These are phyloP conservation scores for Backusella australiensis DNA, from an alignment of 192 early-diverging fungal species.

Conservation along the genomic window DNA sequence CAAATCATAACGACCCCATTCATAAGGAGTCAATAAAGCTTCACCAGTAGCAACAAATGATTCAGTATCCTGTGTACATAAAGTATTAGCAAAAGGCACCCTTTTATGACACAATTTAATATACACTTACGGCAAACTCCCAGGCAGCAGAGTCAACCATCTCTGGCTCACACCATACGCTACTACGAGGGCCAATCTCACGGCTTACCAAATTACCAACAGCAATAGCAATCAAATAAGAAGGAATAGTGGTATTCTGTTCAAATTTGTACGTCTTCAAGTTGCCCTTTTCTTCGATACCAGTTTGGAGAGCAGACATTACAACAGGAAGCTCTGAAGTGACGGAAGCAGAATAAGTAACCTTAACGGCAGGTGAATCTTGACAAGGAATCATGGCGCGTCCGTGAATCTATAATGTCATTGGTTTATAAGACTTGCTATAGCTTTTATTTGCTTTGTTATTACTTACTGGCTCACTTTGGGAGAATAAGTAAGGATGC, in stretches of 20 bases:
- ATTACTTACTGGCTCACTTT: constrained; percentile 76
- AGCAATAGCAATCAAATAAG: constrained; percentile 93
- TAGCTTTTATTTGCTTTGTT: background rate
- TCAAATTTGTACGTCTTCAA: constrained; percentile 74
- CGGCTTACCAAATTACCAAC: constrained; percentile 83
- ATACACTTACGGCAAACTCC: constrained; percentile 75
- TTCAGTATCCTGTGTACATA: constrained; percentile 50
- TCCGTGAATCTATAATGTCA: constrained; percentile 75
- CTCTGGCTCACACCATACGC: constrained; percentile 97
- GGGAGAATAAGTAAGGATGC: constrained; percentile 95
- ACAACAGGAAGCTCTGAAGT: constrained; percentile 83
- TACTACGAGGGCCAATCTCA: constrained; percentile 86
- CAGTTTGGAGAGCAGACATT: constrained; percentile 84
- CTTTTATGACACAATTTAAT: background rate
- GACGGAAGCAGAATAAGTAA: constrained; percentile 85
- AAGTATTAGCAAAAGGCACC: background rate
- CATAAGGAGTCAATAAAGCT: constrained; percentile 82
- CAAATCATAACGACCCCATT: constrained; percentile 96
- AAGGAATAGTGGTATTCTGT: constrained; percentile 88
- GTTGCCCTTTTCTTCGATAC: constrained; percentile 50
- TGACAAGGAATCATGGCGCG: constrained; percentile 89
- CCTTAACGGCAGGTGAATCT: constrained; percentile 85
- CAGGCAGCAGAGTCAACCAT: constrained; percentile 84
- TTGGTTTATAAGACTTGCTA: background rate
- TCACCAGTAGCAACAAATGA: constrained; percentile 67